Evolutionary conservation across 768 basidiomycete species (phyloP).

Genomic region (Xerocomellus chrysenteron): DNA sequence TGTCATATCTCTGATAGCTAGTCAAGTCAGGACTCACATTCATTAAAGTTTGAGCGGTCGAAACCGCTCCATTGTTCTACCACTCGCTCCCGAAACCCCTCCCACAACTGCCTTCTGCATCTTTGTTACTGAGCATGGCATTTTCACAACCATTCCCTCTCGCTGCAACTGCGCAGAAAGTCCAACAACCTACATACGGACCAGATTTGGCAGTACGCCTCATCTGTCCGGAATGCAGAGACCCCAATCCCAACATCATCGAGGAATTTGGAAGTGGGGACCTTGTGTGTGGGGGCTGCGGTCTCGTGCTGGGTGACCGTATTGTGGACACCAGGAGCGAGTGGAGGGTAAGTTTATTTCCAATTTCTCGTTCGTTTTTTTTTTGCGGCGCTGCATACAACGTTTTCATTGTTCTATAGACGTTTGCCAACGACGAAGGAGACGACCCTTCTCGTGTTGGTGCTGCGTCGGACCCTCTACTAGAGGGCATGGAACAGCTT

Average conservation of each 20-base stretch:
- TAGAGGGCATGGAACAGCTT: constrained; percentile 94
- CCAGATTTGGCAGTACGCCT: constrained; percentile 86
- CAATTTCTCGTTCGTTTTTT: constrained; percentile 13
- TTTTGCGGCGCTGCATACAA: constrained; percentile 23
- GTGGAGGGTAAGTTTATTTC: constrained; percentile 75
- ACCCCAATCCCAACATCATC: constrained; percentile 90
- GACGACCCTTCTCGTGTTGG: constrained; percentile 99
- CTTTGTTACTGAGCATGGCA: constrained; percentile 43
- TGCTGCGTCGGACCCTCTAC: constrained; percentile 87
- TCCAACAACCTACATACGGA: constrained; percentile 60
- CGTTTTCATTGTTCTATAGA: constrained; percentile 48
- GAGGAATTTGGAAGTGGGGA: constrained; percentile 99
- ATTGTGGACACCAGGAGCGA: constrained; percentile 98
- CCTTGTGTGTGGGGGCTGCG: constrained; percentile 92
- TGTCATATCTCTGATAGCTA: constrained; percentile 20
- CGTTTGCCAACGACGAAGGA: constrained; percentile 99
- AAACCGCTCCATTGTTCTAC: constrained; percentile 7
- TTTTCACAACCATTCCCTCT: constrained; percentile 81
- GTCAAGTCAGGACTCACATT: constrained; percentile 22
- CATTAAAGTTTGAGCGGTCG: constrained; percentile 21
- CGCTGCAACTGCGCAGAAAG: constrained; percentile 51
- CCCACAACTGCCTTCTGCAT: constrained; percentile 12
- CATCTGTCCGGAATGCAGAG: constrained; percentile 94
- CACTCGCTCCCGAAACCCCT: constrained; percentile 22
- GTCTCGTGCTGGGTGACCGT: constrained; percentile 92